phyloP scores from a whole-genome alignment of 2,329 filamentous ascomycete species.

The Huntiella decipiens region DNA sequence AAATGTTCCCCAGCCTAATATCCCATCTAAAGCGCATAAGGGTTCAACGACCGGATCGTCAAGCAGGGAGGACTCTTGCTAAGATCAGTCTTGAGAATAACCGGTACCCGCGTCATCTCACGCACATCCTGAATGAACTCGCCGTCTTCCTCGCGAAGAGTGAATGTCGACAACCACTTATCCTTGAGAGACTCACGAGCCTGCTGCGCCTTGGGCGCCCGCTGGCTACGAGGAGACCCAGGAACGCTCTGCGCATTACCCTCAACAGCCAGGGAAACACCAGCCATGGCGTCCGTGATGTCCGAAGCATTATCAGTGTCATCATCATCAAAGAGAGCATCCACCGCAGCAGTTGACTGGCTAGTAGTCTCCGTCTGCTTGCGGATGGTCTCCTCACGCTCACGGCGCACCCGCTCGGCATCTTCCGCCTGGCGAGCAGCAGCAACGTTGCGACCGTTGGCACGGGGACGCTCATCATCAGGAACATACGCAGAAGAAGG shows the following conservation, averaged over 20 bases:
- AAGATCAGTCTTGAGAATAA: slow-evolving; percentile 95
- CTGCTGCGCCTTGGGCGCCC: slow-evolving; percentile 47
- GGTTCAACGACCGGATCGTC: slow-evolving; percentile 69
- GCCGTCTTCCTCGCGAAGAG: slow-evolving; percentile 74
- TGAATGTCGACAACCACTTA: slow-evolving; percentile 83
- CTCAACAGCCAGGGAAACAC: slow-evolving; percentile 62
- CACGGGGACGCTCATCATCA: slow-evolving; percentile 88
- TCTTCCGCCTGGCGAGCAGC: slow-evolving; percentile 67
- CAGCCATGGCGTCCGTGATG: slow-evolving; percentile 75
- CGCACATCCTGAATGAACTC: slow-evolving; percentile 97
- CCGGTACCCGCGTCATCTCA: slow-evolving; percentile 94
- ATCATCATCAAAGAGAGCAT: slow-evolving; percentile 90
- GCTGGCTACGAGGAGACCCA: slow-evolving; percentile 66
- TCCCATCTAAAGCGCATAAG: slow-evolving; percentile 40
- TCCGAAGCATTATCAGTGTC: slow-evolving; percentile 66
- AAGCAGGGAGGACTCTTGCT: slow-evolving; percentile 95
- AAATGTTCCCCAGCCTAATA: neutral
- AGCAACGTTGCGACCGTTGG: slow-evolving; percentile 38
- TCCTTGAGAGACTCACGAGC: slow-evolving; percentile 78
- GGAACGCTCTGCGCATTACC: slow-evolving; percentile 91
- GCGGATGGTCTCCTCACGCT: slow-evolving; percentile 76
- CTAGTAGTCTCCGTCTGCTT: slow-evolving; percentile 91
- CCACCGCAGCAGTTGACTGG: slow-evolving; percentile 79
- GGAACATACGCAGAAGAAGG: slow-evolving; percentile 90
- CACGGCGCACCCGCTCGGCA: slow-evolving; percentile 61